Evolutionary conservation across 371 early-diverging fungal genomes (phyloP).

Genomic region (Blyttiomyces sp.): DNA sequence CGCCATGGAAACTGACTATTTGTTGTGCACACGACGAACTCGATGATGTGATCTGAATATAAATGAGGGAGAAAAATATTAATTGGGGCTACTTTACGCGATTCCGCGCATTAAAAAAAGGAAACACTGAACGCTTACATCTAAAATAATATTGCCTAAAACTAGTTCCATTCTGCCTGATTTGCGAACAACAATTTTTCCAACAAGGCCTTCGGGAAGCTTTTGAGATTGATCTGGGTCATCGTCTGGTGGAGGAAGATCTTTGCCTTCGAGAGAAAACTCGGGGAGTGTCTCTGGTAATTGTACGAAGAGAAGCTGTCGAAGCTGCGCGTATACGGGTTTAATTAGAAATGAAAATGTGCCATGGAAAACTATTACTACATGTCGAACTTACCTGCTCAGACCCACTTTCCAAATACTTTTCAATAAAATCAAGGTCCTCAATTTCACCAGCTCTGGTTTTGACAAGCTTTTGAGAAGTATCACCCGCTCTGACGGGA

Average conservation of each 20-base stretch:
- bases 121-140: too few relatives aligned
- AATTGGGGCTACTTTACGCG: too few relatives aligned
- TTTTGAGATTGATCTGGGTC: not conserved
- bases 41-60: too few relatives aligned
- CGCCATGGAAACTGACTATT: too few relatives aligned
- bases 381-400: not conserved
- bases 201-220: slow-evolving; percentile 8
- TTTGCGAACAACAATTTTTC: slow-evolving; percentile 11
- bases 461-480: not conserved
- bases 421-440: not conserved
- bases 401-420: not conserved
- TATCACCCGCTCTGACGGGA: not conserved
- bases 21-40: too few relatives aligned
- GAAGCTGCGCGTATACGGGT: slow-evolving; percentile 5
- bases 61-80: too few relatives aligned
- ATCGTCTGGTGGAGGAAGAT: not conserved
- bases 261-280: not conserved
- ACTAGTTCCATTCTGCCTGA: slow-evolving; percentile 20
- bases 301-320: slow-evolving; percentile 14
- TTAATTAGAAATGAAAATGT: not conserved
- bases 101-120: too few relatives aligned
- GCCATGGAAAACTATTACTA: not conserved
- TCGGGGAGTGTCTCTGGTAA: slow-evolving; percentile 8
- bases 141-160: slow-evolving; percentile 12
- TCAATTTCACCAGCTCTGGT: not conserved